Evolutionary conservation across 768 basidiomycete species (phyloP), one percentile per base, ranked within the genome.

Genomic region (Amylocystis lapponica): DNA sequence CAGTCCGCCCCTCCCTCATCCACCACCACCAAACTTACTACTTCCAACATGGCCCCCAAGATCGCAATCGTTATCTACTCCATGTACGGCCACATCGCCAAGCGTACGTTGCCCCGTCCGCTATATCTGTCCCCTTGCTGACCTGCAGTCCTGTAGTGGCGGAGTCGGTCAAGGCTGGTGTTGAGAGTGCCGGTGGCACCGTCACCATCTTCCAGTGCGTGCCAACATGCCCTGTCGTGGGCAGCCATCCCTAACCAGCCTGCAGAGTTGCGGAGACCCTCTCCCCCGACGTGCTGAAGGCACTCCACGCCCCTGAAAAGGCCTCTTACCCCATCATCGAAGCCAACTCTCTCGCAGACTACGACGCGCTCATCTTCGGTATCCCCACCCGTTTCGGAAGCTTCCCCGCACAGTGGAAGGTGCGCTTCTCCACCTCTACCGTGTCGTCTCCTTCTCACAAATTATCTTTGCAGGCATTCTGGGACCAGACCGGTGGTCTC

Each of bases 381-480:
- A 71, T 88, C 41, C 83, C 83, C 38, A 86, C 85, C 26, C 83
- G 90, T 53, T 94, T 78, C 66, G 90, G 90, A 32, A 81, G 75
- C 56, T 83, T 86, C 64, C 78, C 89, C 31, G 85, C 69, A 1
- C 90, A 93, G 56, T 85, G 81, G 80, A 86, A 85, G 76, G 81
- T 78, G 37, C 6, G 67, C 48, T 13, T 26, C 19, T 43, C 27
- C 22, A 14, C 6, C 23, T 21, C 13, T 29, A 11, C 41, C 27
- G 5, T 17, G 32, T 35, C 27, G 11, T 30, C 4, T 23, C 25
- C 45, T 10, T 13, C 10, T 9, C 19, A 10, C 17, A 6, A 5
- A 36, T 13, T 16, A 25, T 21, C 30, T 34, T 21, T 35, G 27
- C 38, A 83, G 79, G 61, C 74, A 0, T 84, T 92, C 67, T 89